Percentiles rank a stretch among this genome's conserved stretches.
Conservation (phyloP, 2,329 filamentous ascomycete species). For the Aspergillus sp. region DNA sequence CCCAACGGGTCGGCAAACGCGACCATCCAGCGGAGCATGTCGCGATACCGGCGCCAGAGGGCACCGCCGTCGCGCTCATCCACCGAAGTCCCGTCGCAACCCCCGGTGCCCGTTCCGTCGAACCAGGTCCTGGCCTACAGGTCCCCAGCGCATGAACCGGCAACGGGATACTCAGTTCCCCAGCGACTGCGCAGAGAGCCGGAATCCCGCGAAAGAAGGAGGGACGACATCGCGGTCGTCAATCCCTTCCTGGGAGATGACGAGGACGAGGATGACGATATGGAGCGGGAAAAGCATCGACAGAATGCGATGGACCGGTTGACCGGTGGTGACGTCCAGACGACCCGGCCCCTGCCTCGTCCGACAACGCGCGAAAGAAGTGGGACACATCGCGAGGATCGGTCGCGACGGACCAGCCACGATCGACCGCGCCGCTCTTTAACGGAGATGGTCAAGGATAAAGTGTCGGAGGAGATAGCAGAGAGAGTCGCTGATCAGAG, state of each 20-base stretch:
- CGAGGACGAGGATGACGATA: constrained; percentile 10
- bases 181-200: neutral
- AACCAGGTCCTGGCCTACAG: constrained; percentile 9
- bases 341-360: constrained; percentile 3
- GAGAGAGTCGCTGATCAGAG: constrained; percentile 1
- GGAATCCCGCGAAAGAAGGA: constrained; percentile 2
- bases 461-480: constrained; percentile 14
- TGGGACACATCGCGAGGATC: constrained; percentile 7
- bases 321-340: constrained; percentile 24
- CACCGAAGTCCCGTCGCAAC: constrained; percentile 7
- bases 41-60: constrained; percentile 32
- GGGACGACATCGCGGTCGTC: neutral
- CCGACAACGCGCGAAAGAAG: constrained; percentile 12
- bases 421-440: constrained; percentile 24
- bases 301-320: constrained; percentile 34
- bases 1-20: neutral
- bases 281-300: constrained; percentile 22
- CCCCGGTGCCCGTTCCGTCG: constrained; percentile 11
- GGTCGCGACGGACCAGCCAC: neutral
- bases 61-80: constrained; percentile 1
- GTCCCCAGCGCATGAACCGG: neutral
- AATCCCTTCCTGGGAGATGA: constrained; percentile 5
- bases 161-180: neutral
- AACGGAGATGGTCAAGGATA: constrained; percentile 26
- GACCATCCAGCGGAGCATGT: constrained; percentile 32